Conservation (phyloP, 345 rosid genomes). For the Iberis pinnata region DNA sequence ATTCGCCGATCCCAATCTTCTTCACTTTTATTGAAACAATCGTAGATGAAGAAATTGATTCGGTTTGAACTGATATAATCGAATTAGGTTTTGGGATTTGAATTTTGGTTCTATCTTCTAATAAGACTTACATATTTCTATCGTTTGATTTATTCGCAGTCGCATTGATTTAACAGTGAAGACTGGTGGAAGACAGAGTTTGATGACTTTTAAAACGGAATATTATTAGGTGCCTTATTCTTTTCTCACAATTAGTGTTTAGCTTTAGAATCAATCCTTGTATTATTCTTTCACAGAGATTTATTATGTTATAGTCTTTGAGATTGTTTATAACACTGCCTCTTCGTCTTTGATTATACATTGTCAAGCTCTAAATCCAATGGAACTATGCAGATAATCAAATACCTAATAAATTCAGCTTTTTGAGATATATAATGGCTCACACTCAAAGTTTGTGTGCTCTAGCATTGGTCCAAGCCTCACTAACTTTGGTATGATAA, state of each 20-base stretch:
- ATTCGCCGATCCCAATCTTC: too few species aligned
- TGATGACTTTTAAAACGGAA: not conserved
- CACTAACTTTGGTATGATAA: conserved; percentile 58
- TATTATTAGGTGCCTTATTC: conserved; percentile 2
- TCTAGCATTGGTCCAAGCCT: conserved; percentile 70
- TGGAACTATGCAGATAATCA: conserved; percentile 4
- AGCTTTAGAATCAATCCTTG: too few species aligned
- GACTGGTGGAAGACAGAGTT: conserved; percentile 14
- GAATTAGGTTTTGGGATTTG: too few species aligned
- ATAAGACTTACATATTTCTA: not conserved
- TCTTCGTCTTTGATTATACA: too few species aligned
- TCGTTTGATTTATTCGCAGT: conserved; percentile 12
- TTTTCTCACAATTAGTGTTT: too few species aligned
- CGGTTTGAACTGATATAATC: too few species aligned
- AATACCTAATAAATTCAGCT: not conserved
- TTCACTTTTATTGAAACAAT: too few species aligned
- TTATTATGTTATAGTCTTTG: too few species aligned
- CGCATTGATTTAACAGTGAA: conserved; percentile 8
- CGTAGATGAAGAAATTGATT: too few species aligned
- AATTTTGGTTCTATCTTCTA: not conserved
- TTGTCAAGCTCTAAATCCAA: too few species aligned
- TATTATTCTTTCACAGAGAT: too few species aligned
- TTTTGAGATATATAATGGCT: conserved; percentile 39
- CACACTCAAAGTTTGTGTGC: conserved; percentile 76
- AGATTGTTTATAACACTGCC: too few species aligned